phyloP scores from a whole-genome alignment of 768 basidiomycete species.

The Thelephora aurantiotincta region DNA sequence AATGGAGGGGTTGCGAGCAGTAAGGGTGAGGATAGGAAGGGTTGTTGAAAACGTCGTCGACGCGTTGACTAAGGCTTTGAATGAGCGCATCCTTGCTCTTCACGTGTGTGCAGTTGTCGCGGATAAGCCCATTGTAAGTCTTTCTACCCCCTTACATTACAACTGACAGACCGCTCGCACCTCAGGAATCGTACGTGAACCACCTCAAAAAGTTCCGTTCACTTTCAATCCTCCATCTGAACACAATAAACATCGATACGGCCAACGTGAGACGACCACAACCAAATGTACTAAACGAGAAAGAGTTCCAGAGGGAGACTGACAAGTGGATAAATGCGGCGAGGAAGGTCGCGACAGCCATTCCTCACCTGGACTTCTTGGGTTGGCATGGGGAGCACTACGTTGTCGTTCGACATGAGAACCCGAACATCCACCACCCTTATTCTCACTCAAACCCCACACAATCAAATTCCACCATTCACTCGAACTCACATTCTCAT shows the following conservation, averaged over 20 bases:
- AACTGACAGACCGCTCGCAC: neutral
- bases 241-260: constrained; percentile 12
- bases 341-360: constrained; percentile 30
- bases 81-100: constrained; percentile 34
- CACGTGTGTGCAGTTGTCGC: constrained; percentile 36
- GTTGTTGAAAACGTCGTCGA: constrained; percentile 24
- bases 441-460: too few species aligned
- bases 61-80: constrained; percentile 17
- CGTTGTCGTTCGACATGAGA: constrained; percentile 32
- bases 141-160: neutral
- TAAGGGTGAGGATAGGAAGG: constrained; percentile 43
- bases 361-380: constrained; percentile 47
- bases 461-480: too few species aligned
- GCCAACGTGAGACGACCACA: constrained; percentile 34
- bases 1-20: constrained; percentile 34
- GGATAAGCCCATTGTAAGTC: constrained; percentile 33
- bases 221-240: constrained; percentile 48
- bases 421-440: too few species aligned
- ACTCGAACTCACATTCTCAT: too few species aligned
- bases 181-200: constrained; percentile 38
- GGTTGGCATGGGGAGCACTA: constrained; percentile 69
- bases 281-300: constrained; percentile 43
- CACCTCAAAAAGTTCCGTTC: constrained; percentile 31
- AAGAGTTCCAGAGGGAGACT: constrained; percentile 42
- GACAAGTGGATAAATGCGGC: constrained; percentile 39